Conservation (phyloP, 31 red algal genomes). For the Odonthalia washingtoniensis region DNA sequence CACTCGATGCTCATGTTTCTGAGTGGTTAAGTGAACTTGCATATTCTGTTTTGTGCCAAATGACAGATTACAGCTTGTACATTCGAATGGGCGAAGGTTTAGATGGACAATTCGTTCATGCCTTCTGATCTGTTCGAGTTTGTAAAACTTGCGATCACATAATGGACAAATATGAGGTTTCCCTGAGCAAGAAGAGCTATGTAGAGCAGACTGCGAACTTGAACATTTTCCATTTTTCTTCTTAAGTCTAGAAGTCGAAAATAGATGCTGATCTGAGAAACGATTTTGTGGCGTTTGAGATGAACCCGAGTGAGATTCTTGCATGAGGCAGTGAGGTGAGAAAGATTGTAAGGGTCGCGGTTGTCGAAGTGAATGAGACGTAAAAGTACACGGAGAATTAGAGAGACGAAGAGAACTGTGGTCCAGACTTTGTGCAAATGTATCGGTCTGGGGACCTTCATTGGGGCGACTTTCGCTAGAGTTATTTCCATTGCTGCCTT, state of each 20-base stretch:
- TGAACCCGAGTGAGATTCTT: background rate
- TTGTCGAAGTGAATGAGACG: background rate
- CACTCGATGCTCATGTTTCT: constrained; percentile 64
- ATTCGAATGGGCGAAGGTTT: constrained; percentile 59
- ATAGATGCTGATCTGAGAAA: background rate
- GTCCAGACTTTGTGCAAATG: background rate
- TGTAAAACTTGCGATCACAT: constrained; percentile 55
- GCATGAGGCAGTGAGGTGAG: background rate
- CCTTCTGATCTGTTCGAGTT: constrained; percentile 62
- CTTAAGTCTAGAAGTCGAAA: background rate
- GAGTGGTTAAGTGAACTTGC: constrained; percentile 75
- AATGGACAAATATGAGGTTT: constrained; percentile 32
- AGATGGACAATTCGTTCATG: constrained; percentile 68
- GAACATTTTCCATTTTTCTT: background rate
- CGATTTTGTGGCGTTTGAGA: background rate
- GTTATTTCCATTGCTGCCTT: background rate
- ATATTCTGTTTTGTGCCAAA: constrained; percentile 90
- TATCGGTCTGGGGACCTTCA: background rate
- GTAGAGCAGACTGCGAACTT: background rate
- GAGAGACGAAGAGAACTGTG: background rate
- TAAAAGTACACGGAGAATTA: background rate
- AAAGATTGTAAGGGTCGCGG: background rate
- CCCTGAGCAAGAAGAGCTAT: background rate
- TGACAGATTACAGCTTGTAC: constrained; percentile 42
- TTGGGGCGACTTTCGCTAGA: background rate